These are phyloP conservation scores for Vachellia collinsii DNA, from an alignment of 306 rosid genomes.

Conservation along the genomic window DNA sequence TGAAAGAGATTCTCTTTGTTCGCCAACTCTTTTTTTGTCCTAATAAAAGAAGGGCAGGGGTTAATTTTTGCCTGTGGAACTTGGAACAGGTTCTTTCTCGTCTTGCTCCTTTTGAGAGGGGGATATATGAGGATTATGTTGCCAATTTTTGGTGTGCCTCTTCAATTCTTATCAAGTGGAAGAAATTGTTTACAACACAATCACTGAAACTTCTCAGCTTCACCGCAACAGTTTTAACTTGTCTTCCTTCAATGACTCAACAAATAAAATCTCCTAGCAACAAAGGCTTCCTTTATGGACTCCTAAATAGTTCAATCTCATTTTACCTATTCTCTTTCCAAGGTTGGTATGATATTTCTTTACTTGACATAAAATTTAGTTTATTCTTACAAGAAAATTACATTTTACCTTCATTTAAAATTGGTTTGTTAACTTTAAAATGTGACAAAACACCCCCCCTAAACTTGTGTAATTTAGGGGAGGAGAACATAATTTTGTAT, in stretches of 20 bases:
- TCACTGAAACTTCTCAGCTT: slow-evolving; percentile 74
- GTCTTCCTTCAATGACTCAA: slow-evolving; percentile 88
- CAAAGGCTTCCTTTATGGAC: slow-evolving; percentile 78
- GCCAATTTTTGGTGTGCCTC: slow-evolving; percentile 97
- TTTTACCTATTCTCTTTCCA: slow-evolving; percentile 94
- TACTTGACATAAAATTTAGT: background rate
- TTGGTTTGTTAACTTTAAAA: background rate
- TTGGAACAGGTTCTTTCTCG: slow-evolving; percentile 77
- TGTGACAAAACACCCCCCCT: background rate
- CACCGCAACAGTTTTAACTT: slow-evolving; percentile 63
- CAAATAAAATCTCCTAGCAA: slow-evolving; percentile 80
- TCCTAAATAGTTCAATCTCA: slow-evolving; percentile 79
- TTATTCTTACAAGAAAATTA: background rate
- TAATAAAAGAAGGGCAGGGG: background rate
- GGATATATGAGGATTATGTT: slow-evolving; percentile 91
- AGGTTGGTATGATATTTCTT: slow-evolving; percentile 55
- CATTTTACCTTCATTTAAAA: background rate
- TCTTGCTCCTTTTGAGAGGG: slow-evolving; percentile 94
- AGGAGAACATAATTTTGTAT: background rate
- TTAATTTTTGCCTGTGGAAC: background rate
- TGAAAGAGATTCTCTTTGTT: slow-evolving; percentile 6
- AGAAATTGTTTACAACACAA: slow-evolving; percentile 68
- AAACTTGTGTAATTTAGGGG: background rate
- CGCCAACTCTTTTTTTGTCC: background rate
- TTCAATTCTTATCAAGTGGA: slow-evolving; percentile 86